Percentiles rank a stretch among this genome's conserved stretches.
Evolutionary conservation across 2,329 filamentous ascomycete genomes (phyloP).

Genomic region (Fusarium goolgardi): DNA sequence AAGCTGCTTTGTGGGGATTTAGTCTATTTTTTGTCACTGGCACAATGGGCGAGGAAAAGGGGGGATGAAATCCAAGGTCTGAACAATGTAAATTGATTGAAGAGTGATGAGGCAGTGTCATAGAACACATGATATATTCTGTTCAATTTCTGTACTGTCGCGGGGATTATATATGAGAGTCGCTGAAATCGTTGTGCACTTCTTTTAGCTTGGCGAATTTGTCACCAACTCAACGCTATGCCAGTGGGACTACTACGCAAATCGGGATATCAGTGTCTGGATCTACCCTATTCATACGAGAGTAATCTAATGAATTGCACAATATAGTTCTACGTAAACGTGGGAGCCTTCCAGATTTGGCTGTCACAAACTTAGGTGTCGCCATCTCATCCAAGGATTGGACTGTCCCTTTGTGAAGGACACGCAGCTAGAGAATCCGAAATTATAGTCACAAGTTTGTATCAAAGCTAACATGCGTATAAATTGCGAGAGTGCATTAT

Average conservation of each 20-base stretch:
- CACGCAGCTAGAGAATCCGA: background rate
- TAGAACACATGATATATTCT: background rate
- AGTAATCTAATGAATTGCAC: too few species aligned
- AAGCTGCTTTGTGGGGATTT: conserved; percentile 3
- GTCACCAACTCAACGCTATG: background rate
- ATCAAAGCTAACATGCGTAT: background rate
- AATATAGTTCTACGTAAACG: background rate
- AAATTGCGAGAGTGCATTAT: background rate
- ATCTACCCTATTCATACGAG: rapidly evolving
- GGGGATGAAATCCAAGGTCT: background rate
- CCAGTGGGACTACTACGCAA: background rate
- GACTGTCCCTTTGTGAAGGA: background rate
- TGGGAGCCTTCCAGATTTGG: too few species aligned
- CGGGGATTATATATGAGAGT: too few species aligned
- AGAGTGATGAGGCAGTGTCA: background rate
- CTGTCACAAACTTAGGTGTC: background rate
- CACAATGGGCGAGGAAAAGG: background rate
- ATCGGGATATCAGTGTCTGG: too few species aligned
- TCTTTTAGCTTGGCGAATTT: background rate
- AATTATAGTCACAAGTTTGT: background rate
- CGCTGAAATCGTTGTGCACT: background rate
- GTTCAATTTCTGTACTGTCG: background rate
- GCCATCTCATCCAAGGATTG: background rate
- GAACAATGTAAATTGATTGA: background rate
- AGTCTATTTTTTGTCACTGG: conserved; percentile 10